Evolutionary conservation across 345 rosid genomes (phyloP), one percentile per base, ranked within the genome.

Genomic region (Conringia planisiliqua): DNA sequence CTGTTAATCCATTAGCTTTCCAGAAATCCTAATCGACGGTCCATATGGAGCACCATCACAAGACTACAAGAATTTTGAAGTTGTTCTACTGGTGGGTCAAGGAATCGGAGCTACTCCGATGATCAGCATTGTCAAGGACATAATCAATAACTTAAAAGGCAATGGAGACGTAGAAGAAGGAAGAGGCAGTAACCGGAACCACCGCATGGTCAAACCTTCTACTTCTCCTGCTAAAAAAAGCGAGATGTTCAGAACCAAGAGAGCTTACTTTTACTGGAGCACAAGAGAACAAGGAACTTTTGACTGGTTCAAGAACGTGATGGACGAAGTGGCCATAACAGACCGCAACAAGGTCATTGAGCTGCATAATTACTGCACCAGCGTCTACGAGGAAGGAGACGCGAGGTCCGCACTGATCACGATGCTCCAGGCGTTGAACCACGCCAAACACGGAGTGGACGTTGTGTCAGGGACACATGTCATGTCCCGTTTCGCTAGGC

Each of bases 41-140:
- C 97, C 97, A 52, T 91, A 89, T 33, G 97, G 97, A 48, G 97
- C 95, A 48, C 91, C 97, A 30, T 95, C 95, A 62, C 95, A 91
- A 71, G 95, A 89, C 82, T 89, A 86, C 80, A 79, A 82, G 79
- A 74, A 86, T 75, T 89, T 86, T 1, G 97, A 91, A 58, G 91
- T 91, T 32, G 85, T 91, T 27, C 69, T 91, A 58, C 86, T 91
- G 0, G 92, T 91, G 16, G 97, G 92, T 29, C 72, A 89, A 59
- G 95, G 97, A 65, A 91, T 91, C 3, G 97, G 97, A 69, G 97
- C 92, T 29, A 91, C 97, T 20, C 97, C 97, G 0, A 89, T 91
- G 94, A 91, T 91, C 70, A 91, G 97, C 82, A 89, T 91, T 16
- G 83, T 91, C 1, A 89, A 73, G 78, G 97, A 91, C 88, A 85